Evolutionary conservation across 495 filamentous ascomycete species (phyloP).

Genomic region (Aspergillus sclerotioniger): DNA sequence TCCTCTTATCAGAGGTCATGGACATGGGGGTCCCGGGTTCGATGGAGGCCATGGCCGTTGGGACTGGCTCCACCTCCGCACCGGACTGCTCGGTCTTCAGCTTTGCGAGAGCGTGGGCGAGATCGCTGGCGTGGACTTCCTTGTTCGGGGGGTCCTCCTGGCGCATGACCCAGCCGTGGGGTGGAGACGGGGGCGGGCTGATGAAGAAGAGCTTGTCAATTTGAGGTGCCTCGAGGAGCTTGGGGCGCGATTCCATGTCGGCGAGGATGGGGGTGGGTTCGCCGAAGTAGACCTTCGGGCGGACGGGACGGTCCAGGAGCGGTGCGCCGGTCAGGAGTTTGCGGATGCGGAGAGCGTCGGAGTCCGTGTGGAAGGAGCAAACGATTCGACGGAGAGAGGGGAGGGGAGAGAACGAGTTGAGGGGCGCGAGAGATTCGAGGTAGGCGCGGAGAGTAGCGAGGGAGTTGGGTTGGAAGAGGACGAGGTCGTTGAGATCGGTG

Average conservation of each 20-base stretch:
- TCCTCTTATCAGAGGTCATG: conserved; percentile 38
- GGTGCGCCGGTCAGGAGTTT: conserved; percentile 66
- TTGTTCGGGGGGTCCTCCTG: conserved; percentile 92
- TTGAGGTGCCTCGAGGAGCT: conserved; percentile 78
- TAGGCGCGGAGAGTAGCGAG: conserved; percentile 72
- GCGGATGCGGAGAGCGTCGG: conserved; percentile 71
- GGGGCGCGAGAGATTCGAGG: conserved; percentile 62
- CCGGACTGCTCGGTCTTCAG: conserved; percentile 47
- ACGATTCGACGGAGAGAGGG: conserved; percentile 91
- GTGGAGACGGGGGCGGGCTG: conserved; percentile 85
- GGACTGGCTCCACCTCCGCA: conserved; percentile 7
- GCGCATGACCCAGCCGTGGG: conserved; percentile 88
- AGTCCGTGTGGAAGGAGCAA: conserved; percentile 74
- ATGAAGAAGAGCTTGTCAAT: conserved; percentile 95
- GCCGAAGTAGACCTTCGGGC: conserved; percentile 85
- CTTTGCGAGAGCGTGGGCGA: conserved; percentile 74
- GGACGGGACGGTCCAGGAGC: conserved; percentile 59
- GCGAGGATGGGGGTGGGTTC: conserved; percentile 64
- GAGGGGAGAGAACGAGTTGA: conserved; percentile 88
- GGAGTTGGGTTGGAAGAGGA: conserved; percentile 75
- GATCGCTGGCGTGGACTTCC: conserved; percentile 85
- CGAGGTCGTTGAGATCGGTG: conserved; percentile 73
- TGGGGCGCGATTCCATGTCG: conserved; percentile 51
- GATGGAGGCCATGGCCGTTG: background rate
- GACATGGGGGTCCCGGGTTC: conserved; percentile 39